Evolutionary conservation across 1,284 basidiomycete species (phyloP).

Genomic region (Hymenochaete sp.): DNA sequence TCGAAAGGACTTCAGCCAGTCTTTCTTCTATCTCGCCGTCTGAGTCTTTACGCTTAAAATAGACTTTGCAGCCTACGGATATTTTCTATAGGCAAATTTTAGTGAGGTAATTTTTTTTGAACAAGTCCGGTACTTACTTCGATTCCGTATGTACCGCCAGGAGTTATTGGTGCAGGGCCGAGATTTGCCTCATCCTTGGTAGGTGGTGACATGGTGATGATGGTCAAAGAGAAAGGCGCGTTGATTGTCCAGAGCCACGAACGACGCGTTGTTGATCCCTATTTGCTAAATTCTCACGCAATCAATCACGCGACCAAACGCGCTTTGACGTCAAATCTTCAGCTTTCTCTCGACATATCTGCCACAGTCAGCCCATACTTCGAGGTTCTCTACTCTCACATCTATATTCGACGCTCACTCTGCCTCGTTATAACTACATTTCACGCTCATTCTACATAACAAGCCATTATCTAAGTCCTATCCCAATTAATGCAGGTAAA

Average conservation of each 20-base stretch:
- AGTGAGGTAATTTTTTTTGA: constrained; percentile 22
- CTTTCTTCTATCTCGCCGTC: constrained; percentile 78
- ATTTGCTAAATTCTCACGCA: constrained; percentile 3
- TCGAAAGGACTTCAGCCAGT: constrained; percentile 88
- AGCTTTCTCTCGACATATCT: too few relatives aligned
- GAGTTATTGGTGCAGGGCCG: constrained; percentile 56
- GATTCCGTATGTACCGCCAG: constrained; percentile 67
- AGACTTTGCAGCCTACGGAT: constrained; percentile 88
- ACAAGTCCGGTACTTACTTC: constrained; percentile 40
- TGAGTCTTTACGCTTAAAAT: constrained; percentile 69
- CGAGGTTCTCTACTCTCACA: too few relatives aligned
- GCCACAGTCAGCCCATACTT: too few relatives aligned
- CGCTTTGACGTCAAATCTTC: too few relatives aligned
- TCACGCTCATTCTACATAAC: background rate
- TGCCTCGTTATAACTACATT: background rate
- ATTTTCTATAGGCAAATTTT: constrained; percentile 52
- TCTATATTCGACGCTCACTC: too few relatives aligned
- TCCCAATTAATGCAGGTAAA: too few relatives aligned
- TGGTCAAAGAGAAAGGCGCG: constrained; percentile 14
- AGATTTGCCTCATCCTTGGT: constrained; percentile 35
- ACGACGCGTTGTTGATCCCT: constrained; percentile 8
- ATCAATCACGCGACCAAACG: background rate
- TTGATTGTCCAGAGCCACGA: constrained; percentile 10
- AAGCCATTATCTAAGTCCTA: background rate
- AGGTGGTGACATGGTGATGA: constrained; percentile 20